Base-by-base conservation (phyloP, 495 filamentous ascomycete species). In the Hypomontagnella monticulosa region DNA sequence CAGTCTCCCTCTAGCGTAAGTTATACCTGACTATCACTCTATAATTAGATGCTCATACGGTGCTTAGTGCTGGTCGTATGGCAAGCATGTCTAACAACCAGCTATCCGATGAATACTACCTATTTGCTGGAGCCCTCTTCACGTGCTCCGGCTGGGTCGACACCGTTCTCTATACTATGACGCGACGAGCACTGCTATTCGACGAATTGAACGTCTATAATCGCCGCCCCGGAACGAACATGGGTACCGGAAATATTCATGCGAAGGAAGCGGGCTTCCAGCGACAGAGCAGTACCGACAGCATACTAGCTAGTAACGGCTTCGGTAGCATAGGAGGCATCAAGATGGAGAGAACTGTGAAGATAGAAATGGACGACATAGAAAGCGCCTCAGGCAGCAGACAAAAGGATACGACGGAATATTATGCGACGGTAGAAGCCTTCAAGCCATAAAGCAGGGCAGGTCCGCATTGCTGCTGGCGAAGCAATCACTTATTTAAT, bases 71-170 rank as follows among this genome's bases (percentile, higher is more conserved):
- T 0, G 84, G 84, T 30, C 85, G 88, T 61, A 86, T 89, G 81
- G 79, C 81, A 27, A 78, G 80, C 0, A 84, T 87, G 56, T 78
- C 80, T 16, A 82, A 84, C 18, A 66, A 77, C 18, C 41, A 72
- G 1, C 77, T 85, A 0, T 77, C 73, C 5, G 64, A 85, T 16
- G 73, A 73, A 1, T 88, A 85, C 57, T 88, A 86, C 72, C 83
- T 81, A 62, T 78, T 85, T 41, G 86, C 87, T 1, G 88, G 87
- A 6, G 80, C 83, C 3, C 74, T 90, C 56, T 87, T 91, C 32
- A 87, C 88, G 1, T 86, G 79, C 43, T 87, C 84, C 33, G 88
- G 88, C 4, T 83, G 87, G 73, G 78, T 89, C 23, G 88, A 91
- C 61, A 85, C 85, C 4, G 41, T 87, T 2, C 79, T 90, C 2